These are phyloP conservation scores for Trichoderma oligosporum DNA, from an alignment of 2,329 filamentous ascomycete genomes.

Conservation along the genomic window DNA sequence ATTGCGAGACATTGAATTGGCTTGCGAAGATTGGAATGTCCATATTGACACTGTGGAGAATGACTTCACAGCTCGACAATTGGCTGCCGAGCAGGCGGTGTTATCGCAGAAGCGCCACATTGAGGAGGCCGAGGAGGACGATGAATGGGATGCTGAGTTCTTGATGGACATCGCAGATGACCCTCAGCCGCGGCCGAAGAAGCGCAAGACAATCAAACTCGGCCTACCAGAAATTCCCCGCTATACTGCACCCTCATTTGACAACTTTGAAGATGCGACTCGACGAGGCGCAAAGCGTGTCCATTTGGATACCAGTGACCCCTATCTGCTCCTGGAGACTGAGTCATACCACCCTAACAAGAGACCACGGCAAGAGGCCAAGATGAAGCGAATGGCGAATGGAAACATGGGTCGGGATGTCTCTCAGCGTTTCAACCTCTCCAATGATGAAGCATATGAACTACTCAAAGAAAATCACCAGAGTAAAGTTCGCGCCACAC, in stretches of 20 bases:
- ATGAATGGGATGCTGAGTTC: conserved; percentile 63
- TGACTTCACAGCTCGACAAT: conserved; percentile 33
- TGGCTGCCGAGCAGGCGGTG: conserved; percentile 33
- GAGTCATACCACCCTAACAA: conserved; percentile 62
- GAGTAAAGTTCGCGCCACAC: conserved; percentile 87
- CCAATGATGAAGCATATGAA: conserved; percentile 94
- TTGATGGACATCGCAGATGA: conserved; percentile 47
- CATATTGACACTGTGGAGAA: conserved; percentile 50
- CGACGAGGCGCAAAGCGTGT: conserved; percentile 72
- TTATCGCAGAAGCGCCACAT: conserved; percentile 32
- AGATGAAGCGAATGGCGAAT: conserved; percentile 63
- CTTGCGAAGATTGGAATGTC: conserved; percentile 82
- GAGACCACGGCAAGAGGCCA: conserved; percentile 52
- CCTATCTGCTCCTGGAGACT: conserved; percentile 78
- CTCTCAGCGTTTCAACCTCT: conserved; percentile 84
- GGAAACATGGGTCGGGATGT: conserved; percentile 70
- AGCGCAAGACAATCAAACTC: conserved; percentile 60
- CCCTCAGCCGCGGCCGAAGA: conserved; percentile 55
- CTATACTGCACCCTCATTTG: conserved; percentile 67
- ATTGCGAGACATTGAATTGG: conserved; percentile 75
- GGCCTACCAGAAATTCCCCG: conserved; percentile 56
- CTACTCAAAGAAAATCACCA: conserved; percentile 94
- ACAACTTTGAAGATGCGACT: conserved; percentile 73
- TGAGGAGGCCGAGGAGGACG: conserved; percentile 44
- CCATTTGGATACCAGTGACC: conserved; percentile 82